Base-by-base conservation (phyloP, 345 rosid species). In the Aegle marmelos region DNA sequence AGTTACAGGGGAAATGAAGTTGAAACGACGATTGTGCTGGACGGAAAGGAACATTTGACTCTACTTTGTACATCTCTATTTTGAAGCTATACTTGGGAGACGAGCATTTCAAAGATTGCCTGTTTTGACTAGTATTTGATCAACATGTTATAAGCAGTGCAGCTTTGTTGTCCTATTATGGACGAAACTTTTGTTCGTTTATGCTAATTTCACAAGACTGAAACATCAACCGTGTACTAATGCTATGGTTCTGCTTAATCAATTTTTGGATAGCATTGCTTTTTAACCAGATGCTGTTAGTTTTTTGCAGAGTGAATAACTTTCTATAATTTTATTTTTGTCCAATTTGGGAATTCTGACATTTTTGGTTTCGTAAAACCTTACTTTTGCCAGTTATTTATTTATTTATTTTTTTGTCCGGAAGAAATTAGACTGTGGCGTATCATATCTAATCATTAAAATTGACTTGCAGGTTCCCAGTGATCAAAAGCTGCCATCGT, bases 401-500 rank as follows among this genome's bases (percentile, higher is more conserved):
- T 57, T 53, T 79, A 54, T 76, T 69, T 21, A 9, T 3, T 56
- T 21, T 11, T 57, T 53, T 79, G 60, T 76, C 64, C 9, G 24
- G 58, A 31, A 72, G 60, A 27, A 56, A 74, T 50, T 76, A 65
- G 28, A 68, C 16, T 16, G 21, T 66, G 62, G 60, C 61, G 37
- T 75, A 59, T 68, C 79, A 72, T 72, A 79, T 87, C 90, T 92
- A 78, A 92, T 85, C 34, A 79, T 78, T 76, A 80, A 65, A 86
- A 67, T 56, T 83, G 74, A 79, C 74, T 83, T 89, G 93, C 99
- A 96, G 99, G 98, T 94, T 80, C 98, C 99, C 67, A 92, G 92
- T 79, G 99, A 96, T 67, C 99, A 96, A 88, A 96, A 96, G 94
- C 87, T 96, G 80, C 99, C 99, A 70, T 89, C 98, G 9, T 92